phyloP scores from a whole-genome alignment of 1,284 basidiomycete genomes.

The Cutaneotrichosporon daszewskae region DNA sequence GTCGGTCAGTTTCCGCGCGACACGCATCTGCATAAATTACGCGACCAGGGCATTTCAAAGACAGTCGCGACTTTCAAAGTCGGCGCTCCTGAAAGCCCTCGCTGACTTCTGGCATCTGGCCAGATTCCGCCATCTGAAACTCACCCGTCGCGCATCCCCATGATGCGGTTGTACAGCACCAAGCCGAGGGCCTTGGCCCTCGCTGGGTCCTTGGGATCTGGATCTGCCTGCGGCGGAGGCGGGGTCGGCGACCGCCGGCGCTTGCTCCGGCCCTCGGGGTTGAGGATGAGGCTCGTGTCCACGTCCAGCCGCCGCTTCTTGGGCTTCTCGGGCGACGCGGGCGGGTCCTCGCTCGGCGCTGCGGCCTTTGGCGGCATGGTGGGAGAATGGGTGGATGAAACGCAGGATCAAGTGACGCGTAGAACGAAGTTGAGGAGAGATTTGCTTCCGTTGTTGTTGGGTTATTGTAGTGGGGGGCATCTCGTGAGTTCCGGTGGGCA shows the following conservation, averaged over 20 bases:
- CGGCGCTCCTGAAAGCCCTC: too few relatives aligned
- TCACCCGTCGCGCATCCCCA: conserved; percentile 33
- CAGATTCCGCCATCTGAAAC: conserved; percentile 7
- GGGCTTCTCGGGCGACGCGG: conserved; percentile 14
- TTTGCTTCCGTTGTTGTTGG: too few relatives aligned
- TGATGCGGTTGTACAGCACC: conserved; percentile 32
- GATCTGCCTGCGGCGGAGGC: background rate
- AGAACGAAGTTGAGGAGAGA: too few relatives aligned
- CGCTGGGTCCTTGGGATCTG: conserved; percentile 34
- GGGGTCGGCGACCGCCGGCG: conserved; percentile 15
- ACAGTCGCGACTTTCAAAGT: too few relatives aligned
- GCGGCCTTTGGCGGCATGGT: too few relatives aligned
- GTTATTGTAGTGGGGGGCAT: too few relatives aligned
- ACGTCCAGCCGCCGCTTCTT: conserved; percentile 21
- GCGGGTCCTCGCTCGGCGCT: too few relatives aligned
- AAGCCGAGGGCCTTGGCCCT: conserved; percentile 31
- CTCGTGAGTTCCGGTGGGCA: too few relatives aligned
- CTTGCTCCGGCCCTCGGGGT: conserved; percentile 15
- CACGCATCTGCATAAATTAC: background rate
- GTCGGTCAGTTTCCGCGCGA: conserved; percentile 18
- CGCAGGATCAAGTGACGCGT: too few relatives aligned
- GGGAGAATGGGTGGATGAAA: too few relatives aligned
- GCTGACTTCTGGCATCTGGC: too few relatives aligned
- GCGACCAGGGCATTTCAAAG: too few relatives aligned
- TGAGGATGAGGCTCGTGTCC: conserved; percentile 17